Evolutionary conservation across 139 green algal genomes (phyloP).

Genomic region (Auxenochlorella pyrenoidosa): DNA sequence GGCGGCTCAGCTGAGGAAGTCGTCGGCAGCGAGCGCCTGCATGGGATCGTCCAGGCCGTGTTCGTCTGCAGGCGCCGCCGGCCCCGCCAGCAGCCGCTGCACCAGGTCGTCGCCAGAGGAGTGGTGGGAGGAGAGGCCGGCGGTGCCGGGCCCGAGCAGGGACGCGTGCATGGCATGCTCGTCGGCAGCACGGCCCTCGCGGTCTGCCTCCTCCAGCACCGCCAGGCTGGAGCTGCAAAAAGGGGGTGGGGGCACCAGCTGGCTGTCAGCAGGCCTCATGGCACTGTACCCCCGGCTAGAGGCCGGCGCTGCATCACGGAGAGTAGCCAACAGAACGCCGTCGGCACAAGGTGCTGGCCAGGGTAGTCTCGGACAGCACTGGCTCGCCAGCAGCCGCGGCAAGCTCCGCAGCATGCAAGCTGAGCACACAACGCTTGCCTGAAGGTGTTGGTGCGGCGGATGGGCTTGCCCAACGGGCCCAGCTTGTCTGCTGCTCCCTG

Average conservation of each 20-base stretch:
- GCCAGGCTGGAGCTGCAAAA: slow-evolving; percentile 28
- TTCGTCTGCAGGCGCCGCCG: neutral
- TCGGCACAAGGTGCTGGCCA: neutral
- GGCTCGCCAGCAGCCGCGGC: no score
- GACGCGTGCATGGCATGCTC: neutral
- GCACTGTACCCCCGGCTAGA: neutral
- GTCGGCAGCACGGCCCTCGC: neutral
- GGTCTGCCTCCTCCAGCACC: slow-evolving; percentile 5
- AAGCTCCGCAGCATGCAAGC: no score
- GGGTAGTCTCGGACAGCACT: no score
- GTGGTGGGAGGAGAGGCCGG: neutral
- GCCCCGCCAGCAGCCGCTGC: slow-evolving; percentile 24
- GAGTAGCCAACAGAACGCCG: neutral
- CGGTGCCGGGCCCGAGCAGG: neutral
- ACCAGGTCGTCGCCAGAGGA: slow-evolving; percentile 34
- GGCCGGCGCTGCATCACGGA: neutral
- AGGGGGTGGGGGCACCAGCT: neutral
- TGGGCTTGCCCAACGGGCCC: slow-evolving; percentile 46
- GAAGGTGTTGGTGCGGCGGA: slow-evolving; percentile 54
- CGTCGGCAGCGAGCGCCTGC: neutral
- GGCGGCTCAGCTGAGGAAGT: slow-evolving; percentile 1
- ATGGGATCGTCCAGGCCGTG: slow-evolving; percentile 12
- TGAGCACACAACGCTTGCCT: neutral
- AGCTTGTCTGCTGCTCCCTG: neutral
- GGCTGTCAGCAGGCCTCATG: neutral